Evolutionary conservation across 345 rosid genomes (phyloP).

Genomic region (Euphorbia lathyris): DNA sequence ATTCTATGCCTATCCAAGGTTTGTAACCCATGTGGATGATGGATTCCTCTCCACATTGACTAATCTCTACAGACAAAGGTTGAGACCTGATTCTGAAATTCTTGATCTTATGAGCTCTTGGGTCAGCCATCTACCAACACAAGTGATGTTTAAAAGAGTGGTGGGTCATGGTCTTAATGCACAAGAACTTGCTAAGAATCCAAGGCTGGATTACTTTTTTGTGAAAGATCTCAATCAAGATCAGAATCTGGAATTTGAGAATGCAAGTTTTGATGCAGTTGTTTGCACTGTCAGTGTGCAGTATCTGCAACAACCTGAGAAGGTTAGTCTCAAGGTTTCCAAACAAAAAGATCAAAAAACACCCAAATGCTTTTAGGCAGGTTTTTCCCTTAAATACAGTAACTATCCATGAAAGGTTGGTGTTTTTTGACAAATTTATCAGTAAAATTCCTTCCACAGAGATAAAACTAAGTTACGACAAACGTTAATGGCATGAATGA

Average conservation of each 20-base stretch:
- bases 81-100: slow-evolving; percentile 63
- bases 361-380: not conserved
- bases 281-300: slow-evolving; percentile 78
- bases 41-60: slow-evolving; percentile 68
- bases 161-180: slow-evolving; percentile 94
- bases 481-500: no score
- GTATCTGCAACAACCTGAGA: slow-evolving; percentile 83
- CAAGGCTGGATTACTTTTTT: slow-evolving; percentile 53
- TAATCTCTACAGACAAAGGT: slow-evolving; percentile 50
- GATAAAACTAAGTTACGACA: no score
- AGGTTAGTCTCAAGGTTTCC: slow-evolving; percentile 42
- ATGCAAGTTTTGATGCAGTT: slow-evolving; percentile 67
- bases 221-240: slow-evolving; percentile 67
- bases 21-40: slow-evolving; percentile 83
- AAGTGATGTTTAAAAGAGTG: slow-evolving; percentile 60
- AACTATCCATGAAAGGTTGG: no score
- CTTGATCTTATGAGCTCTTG: slow-evolving; percentile 92
- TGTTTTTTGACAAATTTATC: no score
- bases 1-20: slow-evolving; percentile 71
- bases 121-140: slow-evolving; percentile 79
- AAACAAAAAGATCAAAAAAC: no score
- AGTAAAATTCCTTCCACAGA: no score
- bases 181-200: slow-evolving; percentile 84
- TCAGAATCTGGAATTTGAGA: slow-evolving; percentile 49
- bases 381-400: no score